phyloP scores from a whole-genome alignment of 768 basidiomycete genomes.

The Gymnopilus dilepis region DNA sequence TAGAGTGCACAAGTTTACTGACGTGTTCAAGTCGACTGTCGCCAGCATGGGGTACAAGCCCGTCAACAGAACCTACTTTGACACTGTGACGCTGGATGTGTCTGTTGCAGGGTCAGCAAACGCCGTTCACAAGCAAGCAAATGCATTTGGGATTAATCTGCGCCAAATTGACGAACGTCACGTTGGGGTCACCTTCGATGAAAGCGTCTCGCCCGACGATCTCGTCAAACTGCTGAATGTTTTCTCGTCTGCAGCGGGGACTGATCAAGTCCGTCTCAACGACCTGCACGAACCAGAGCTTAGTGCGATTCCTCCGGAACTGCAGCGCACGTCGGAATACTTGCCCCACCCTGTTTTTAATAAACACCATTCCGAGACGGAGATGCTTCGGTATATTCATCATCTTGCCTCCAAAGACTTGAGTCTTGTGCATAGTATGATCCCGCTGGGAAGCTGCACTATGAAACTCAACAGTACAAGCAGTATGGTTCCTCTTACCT shows the following conservation, averaged over 20 bases:
- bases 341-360: slow-evolving; percentile 93
- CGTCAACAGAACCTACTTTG: slow-evolving; percentile 83
- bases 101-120: slow-evolving; percentile 60
- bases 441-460: slow-evolving; percentile 92
- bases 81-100: slow-evolving; percentile 84
- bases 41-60: slow-evolving; percentile 77
- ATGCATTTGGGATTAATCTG: slow-evolving; percentile 78
- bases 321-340: slow-evolving; percentile 70
- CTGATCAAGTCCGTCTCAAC: slow-evolving; percentile 49
- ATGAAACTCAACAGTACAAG: slow-evolving; percentile 99
- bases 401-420: slow-evolving; percentile 95
- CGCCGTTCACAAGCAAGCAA: slow-evolving; percentile 72
- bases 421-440: slow-evolving; percentile 95
- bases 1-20: slow-evolving; percentile 90
- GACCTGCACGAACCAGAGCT: slow-evolving; percentile 49
- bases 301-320: slow-evolving; percentile 56
- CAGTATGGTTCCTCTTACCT: slow-evolving; percentile 96
- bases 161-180: slow-evolving; percentile 73
- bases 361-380: slow-evolving; percentile 96
- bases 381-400: slow-evolving; percentile 97
- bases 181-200: slow-evolving; percentile 92
- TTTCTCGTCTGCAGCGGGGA: slow-evolving; percentile 71
- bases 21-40: slow-evolving; percentile 70
- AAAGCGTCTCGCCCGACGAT: slow-evolving; percentile 81
- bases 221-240: slow-evolving; percentile 79